Evolutionary conservation across 371 early-diverging fungal genomes (phyloP).

Genomic region (Lichtheimia corymbifera): DNA sequence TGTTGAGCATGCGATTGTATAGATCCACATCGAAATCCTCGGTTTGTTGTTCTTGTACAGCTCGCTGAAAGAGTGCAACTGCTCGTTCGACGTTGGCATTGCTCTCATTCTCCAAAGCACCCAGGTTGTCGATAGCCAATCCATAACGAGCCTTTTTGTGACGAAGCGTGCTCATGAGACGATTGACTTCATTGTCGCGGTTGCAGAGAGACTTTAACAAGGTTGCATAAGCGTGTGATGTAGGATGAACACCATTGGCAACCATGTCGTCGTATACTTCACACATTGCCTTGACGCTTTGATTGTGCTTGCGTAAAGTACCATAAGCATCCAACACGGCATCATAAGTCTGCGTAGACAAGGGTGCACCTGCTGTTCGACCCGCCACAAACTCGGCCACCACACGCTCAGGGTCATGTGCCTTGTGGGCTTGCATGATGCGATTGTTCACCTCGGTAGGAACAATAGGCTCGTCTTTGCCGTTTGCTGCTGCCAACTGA

Average conservation of each 20-base stretch:
- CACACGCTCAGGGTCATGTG: constrained; percentile 24
- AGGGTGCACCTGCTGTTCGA: constrained; percentile 22
- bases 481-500: background rate
- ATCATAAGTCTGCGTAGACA: constrained; percentile 46
- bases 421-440: constrained; percentile 31
- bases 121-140: constrained; percentile 16
- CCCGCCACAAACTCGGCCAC: constrained; percentile 35
- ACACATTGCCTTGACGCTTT: constrained; percentile 35
- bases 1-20: constrained; percentile 44
- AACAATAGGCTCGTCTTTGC: constrained; percentile 11
- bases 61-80: constrained; percentile 43
- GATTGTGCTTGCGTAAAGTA: constrained; percentile 29
- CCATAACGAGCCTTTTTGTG: constrained; percentile 32
- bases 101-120: constrained; percentile 33
- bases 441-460: constrained; percentile 22
- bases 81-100: constrained; percentile 47
- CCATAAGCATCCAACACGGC: constrained; percentile 49
- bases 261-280: constrained; percentile 51
- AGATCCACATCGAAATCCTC: constrained; percentile 44
- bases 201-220: constrained; percentile 41
- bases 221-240: constrained; percentile 44
- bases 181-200: constrained; percentile 46
- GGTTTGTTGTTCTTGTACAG: constrained; percentile 33
- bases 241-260: constrained; percentile 35
- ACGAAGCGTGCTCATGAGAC: constrained; percentile 27